Base-by-base conservation (phyloP, 176 grass and related monocot species). In the Luzula sylvatica region DNA sequence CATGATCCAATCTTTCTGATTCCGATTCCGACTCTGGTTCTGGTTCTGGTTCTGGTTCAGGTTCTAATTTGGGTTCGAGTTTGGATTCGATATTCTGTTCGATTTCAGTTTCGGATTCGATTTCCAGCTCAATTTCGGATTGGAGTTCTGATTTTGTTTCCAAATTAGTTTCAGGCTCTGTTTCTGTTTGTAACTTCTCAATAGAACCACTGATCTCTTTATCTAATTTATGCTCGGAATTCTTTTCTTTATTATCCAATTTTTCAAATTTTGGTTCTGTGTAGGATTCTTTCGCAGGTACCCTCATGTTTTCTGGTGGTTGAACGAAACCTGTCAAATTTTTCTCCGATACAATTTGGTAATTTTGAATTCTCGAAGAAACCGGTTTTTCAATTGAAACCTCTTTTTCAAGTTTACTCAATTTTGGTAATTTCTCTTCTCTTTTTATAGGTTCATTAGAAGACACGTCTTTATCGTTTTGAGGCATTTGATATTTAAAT, bases 261-360 rank as follows among this genome's bases (percentile, higher is more conserved):
- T 25, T 21, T 23, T 32, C 22, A 27, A 45, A 5, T 70, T 35
- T 32, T 11, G 38, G 23, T 8, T 73, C 57, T 25, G 53, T 30
- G 54, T 66, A 70, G 19, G 80, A 65, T 42, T 96, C 81, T 27
- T 86, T 50, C 11, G 86, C 64, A 76, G 62, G 60, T 48, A 82
- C 72, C 38, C 73, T 89, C 71, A 89, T 70, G 73, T 63, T 58
- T 63, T 79, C 84, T 23, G 81, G 84, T 47, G 81, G 55, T 70
- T 56, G 50, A 29, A 96, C 24, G 61, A 96, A 89, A 1, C 81
- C 80, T 1, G 67, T 73, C 53, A 89, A 88, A 71, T 89, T 75
- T 15, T 75, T 80, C 50, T 79, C 90, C 11, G 92, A 66, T 21
- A 74, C 27, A 70, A 87, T 70, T 24, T 43, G 54, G 52, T 87